Evolutionary conservation across 2,329 filamentous ascomycete genomes (phyloP), one percentile per base, ranked within the genome.

Genomic region (Dactylella cylindrospora): DNA sequence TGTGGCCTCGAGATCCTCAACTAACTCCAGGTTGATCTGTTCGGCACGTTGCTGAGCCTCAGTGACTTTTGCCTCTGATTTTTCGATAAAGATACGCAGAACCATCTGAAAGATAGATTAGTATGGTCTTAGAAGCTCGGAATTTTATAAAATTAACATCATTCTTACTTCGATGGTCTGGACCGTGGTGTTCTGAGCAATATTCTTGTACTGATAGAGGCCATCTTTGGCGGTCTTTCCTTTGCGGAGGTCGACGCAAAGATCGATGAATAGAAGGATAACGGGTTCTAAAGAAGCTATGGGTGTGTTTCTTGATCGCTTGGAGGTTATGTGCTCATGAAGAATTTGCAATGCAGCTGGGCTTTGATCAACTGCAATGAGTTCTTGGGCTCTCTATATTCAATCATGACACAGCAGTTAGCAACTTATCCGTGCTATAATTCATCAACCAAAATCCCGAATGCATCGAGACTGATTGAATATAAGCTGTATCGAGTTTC

Each of bases 131-230:
- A 17, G 12, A 22, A 25, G 13, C 28, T 25, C 10, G 12, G 26
- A 28, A 44, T 7, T n/a, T 15, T 35, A 15, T 2, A 15, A 5
- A n/a, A n/a, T n/a, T n/a, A n/a, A n/a, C n/a, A n/a, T n/a, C n/a
- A n/a, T n/a, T 13, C 17, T 12, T 77, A 89, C 86, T 83, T 97
- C 93, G 74, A 98, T 98, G 65, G 93, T 98, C 70, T 84, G 90
- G 68, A 98, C 90, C 73, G 97, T 97, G 70, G 91, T 95, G 78
- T 98, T 98, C 76, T 98, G 93, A 52, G 90, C 91, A 69, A 96
- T 97, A 76, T 98, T 98, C 81, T 98, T 98, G 82, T 98, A 98
- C 75, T 96, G 93, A 75, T 97, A 98, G 41, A 98, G 81, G 65
- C 93, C 93, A 78, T 98, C 93, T 81, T 98, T 98, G 75, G 91